A percentile compares a stretch with the other conserved stretches of the same genome.
phyloP scores from a whole-genome alignment of 345 rosid genomes.

The Turritis glabra region DNA sequence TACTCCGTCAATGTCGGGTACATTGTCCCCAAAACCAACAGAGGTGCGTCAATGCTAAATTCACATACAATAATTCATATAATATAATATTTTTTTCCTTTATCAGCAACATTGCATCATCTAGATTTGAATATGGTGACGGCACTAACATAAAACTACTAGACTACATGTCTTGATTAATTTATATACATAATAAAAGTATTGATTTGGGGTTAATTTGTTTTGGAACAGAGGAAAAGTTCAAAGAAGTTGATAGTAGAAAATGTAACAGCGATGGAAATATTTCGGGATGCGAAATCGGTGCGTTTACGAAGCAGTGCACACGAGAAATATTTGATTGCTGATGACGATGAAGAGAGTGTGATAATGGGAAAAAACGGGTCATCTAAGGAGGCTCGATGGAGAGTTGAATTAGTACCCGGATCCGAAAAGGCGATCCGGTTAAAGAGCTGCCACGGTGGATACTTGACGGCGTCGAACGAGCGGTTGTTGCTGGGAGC shows the following conservation, averaged over 20 bases:
- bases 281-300: constrained; percentile 62
- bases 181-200: not conserved
- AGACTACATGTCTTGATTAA: not conserved
- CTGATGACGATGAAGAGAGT: constrained; percentile 73
- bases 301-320: constrained; percentile 63
- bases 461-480: constrained; percentile 77
- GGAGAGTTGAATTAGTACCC: constrained; percentile 68
- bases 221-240: constrained; percentile 17
- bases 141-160: too few relatives aligned
- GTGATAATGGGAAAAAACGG: constrained; percentile 71
- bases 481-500: constrained; percentile 66
- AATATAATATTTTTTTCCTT: too few relatives aligned
- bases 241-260: not conserved
- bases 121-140: too few relatives aligned
- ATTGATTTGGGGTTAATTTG: not conserved
- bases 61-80: not conserved
- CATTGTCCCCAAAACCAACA: constrained; percentile 29
- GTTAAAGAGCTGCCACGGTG: constrained; percentile 67
- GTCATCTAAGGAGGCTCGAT: constrained; percentile 53
- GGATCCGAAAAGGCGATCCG: constrained; percentile 55
- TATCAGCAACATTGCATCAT: too few relatives aligned
- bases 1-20: constrained; percentile 41
- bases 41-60: constrained; percentile 23
- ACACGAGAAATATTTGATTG: constrained; percentile 71
- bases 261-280: constrained; percentile 50